Evolutionary conservation across 371 early-diverging fungal species (phyloP).

Genomic region (Apophysomyces trapeziformis): DNA sequence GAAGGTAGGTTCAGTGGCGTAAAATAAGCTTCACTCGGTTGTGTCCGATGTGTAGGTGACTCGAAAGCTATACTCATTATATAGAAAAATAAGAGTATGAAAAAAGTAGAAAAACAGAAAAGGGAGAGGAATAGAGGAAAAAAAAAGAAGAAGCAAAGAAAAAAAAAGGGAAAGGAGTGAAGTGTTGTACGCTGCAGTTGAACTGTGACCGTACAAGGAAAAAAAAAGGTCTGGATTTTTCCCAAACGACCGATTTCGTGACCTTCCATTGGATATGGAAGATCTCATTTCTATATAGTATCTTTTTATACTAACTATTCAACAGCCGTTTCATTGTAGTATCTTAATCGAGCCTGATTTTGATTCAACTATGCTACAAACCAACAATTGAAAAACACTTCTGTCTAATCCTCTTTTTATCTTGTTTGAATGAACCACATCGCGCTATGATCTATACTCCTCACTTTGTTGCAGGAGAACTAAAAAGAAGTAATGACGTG

Average conservation of each 20-base stretch:
- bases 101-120: neutral
- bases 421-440: no score
- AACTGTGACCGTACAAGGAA: slow-evolving; percentile 5
- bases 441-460: no score
- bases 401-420: no score
- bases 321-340: no score
- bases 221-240: slow-evolving; percentile 10
- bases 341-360: no score
- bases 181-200: slow-evolving; percentile 7
- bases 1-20: slow-evolving; percentile 46
- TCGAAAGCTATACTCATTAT: slow-evolving; percentile 50
- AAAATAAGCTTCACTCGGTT: slow-evolving; percentile 45
- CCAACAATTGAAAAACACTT: no score
- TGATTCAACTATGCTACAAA: no score
- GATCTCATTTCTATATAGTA: no score
- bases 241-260: neutral
- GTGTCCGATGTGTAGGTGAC: slow-evolving; percentile 41
- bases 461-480: no score
- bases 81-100: slow-evolving; percentile 10
- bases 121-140: slow-evolving; percentile 1
- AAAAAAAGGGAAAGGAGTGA: slow-evolving; percentile 6
- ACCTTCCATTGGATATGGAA: no score
- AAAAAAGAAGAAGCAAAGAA: slow-evolving; percentile 2
- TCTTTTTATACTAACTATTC: no score
- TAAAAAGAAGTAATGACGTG: no score